phyloP scores from a whole-genome alignment of 139 green algal species.

The Picochlorum costavermella region DNA sequence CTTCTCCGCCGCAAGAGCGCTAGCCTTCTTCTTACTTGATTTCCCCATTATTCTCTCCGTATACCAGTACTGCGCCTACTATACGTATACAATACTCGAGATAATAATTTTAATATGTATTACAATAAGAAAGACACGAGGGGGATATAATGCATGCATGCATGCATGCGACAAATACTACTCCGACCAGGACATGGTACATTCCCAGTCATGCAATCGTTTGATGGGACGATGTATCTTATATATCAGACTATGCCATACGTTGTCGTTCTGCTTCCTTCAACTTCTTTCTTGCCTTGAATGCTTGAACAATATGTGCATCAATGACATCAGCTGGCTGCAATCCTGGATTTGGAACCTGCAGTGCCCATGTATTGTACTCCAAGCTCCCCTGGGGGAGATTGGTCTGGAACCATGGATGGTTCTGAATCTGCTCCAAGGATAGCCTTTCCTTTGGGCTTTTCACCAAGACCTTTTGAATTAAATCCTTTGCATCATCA shows the following conservation, averaged over 20 bases:
- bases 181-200: no score
- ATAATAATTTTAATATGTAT: not conserved
- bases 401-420: constrained; percentile 40
- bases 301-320: not conserved
- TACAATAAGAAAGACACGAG: not conserved
- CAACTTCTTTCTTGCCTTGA: constrained; percentile 1
- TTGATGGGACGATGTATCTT: no score
- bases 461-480: constrained; percentile 30
- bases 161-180: not conserved
- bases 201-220: no score
- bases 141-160: not conserved
- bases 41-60: not conserved
- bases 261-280: not conserved
- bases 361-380: constrained; percentile 34
- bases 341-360: not conserved
- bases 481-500: constrained; percentile 34
- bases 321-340: constrained; percentile 1
- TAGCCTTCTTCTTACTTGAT: not conserved
- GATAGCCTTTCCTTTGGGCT: constrained; percentile 25
- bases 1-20: not conserved
- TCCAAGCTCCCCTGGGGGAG: constrained; percentile 24
- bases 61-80: not conserved
- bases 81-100: not conserved
- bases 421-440: constrained; percentile 39
- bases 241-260: not conserved